Conservation (phyloP, 768 basidiomycete species). For the Auricularia sp. region DNA sequence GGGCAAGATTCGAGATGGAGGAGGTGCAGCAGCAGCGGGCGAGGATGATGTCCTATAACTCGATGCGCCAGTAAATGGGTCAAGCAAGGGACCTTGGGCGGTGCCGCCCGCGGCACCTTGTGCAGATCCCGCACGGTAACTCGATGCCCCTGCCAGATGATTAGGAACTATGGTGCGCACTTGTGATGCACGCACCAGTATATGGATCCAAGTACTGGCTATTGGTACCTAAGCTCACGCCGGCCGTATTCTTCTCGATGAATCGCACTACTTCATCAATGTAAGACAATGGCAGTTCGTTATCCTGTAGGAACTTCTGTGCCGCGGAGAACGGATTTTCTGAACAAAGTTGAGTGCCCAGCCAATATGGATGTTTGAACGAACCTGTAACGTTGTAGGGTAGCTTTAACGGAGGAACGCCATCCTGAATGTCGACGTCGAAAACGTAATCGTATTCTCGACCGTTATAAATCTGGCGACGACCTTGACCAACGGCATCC, state of each 20-base stretch:
- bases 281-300: conserved; percentile 76
- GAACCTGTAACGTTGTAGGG: conserved; percentile 84
- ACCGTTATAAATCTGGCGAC: conserved; percentile 86
- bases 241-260: conserved; percentile 84
- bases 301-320: conserved; percentile 71
- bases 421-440: conserved; percentile 92
- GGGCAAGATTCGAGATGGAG: conserved; percentile 12
- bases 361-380: conserved; percentile 13
- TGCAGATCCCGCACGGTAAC: conserved; percentile 16
- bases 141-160: neutral
- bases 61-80: conserved; percentile 67
- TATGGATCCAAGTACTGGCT: conserved; percentile 69
- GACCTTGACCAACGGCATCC: conserved; percentile 82
- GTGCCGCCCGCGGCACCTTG: conserved; percentile 22
- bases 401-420: conserved; percentile 83
- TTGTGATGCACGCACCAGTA: conserved; percentile 46
- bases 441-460: conserved; percentile 99
- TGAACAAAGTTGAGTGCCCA: conserved; percentile 20
- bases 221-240: conserved; percentile 51
- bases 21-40: conserved; percentile 23
- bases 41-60: conserved; percentile 39
- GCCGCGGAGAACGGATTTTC: conserved; percentile 90
- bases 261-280: conserved; percentile 86
- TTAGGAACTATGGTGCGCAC: neutral
- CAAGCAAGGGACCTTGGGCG: conserved; percentile 28